Evolutionary conservation across 2,329 filamentous ascomycete genomes (phyloP).

Genomic region (Seiridium cupressi): DNA sequence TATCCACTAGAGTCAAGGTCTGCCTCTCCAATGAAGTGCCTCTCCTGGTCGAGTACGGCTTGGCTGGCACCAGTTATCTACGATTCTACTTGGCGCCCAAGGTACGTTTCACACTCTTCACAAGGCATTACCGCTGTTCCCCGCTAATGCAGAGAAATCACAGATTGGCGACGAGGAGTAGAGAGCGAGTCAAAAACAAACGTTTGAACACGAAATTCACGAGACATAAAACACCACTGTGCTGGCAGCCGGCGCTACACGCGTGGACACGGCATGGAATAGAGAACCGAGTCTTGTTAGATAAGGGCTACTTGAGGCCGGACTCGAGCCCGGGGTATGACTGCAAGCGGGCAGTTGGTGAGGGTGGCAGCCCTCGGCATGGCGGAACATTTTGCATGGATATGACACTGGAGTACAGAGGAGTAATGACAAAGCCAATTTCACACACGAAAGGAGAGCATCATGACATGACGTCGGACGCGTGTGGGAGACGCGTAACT

Average conservation of each 20-base stretch:
- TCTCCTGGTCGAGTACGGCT: constrained; percentile 86
- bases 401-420: neutral
- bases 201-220: constrained; percentile 9
- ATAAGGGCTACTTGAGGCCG: neutral
- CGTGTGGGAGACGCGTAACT: neutral
- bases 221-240: constrained; percentile 9
- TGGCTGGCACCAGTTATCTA: constrained; percentile 81
- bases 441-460: neutral
- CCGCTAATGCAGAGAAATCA: neutral
- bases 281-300: neutral
- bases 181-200: neutral
- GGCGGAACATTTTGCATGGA: neutral
- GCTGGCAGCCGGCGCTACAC: neutral
- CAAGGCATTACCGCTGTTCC: neutral
- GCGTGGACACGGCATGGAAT: neutral
- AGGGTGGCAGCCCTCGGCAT: neutral
- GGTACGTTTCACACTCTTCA: constrained; percentile 51
- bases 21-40: constrained; percentile 96
- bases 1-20: constrained; percentile 82
- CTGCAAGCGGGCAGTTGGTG: neutral
- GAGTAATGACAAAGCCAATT: constrained; percentile 8
- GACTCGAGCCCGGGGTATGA: neutral
- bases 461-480: neutral
- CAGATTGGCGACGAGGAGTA: constrained; percentile 10
- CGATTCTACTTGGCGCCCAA: constrained; percentile 98